Percentiles rank a stretch among this genome's conserved stretches.
Conservation (phyloP, 768 basidiomycete species). For the Amanita muscaria region DNA sequence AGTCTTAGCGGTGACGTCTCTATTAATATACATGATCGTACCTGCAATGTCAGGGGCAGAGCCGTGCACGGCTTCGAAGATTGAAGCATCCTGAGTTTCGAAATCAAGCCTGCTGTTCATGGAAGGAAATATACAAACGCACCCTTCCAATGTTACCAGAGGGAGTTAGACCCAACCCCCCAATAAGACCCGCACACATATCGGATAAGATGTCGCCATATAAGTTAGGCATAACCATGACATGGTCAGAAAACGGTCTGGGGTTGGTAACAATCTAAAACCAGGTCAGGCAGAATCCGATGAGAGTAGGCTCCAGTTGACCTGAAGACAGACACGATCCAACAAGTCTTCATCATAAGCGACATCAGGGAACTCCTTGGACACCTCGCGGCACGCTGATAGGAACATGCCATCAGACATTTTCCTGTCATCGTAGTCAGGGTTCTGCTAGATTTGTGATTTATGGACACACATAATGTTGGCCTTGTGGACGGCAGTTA, state of each 20-base stretch:
- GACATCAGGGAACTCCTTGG: slow-evolving; percentile 91
- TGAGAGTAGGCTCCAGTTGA: slow-evolving; percentile 21
- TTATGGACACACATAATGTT: slow-evolving; percentile 79
- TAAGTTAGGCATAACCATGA: slow-evolving; percentile 99
- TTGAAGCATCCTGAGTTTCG: slow-evolving; percentile 80
- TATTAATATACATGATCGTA: slow-evolving; percentile 26
- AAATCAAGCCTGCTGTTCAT: slow-evolving; percentile 3
- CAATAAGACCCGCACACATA: slow-evolving; percentile 98
- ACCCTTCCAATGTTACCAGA: slow-evolving; percentile 96
- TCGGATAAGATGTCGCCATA: slow-evolving; percentile 95
- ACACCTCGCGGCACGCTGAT: slow-evolving; percentile 91
- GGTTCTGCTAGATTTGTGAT: neutral
- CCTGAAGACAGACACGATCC: slow-evolving; percentile 92
- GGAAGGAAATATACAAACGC: slow-evolving; percentile 19
- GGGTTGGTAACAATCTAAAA: slow-evolving; percentile 86
- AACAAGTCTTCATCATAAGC: slow-evolving; percentile 95
- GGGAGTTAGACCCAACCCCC: slow-evolving; percentile 93
- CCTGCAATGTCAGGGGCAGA: slow-evolving; percentile 99
- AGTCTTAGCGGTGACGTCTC: too few species aligned
- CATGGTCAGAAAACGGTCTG: slow-evolving; percentile 84
- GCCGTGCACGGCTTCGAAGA: slow-evolving; percentile 99
- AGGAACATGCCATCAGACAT: slow-evolving; percentile 99
- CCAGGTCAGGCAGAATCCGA: neutral
- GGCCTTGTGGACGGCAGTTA: slow-evolving; percentile 99
- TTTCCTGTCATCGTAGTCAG: slow-evolving; percentile 54